phyloP scores from a whole-genome alignment of 2,329 filamentous ascomycete species.

The Hortaea werneckii region DNA sequence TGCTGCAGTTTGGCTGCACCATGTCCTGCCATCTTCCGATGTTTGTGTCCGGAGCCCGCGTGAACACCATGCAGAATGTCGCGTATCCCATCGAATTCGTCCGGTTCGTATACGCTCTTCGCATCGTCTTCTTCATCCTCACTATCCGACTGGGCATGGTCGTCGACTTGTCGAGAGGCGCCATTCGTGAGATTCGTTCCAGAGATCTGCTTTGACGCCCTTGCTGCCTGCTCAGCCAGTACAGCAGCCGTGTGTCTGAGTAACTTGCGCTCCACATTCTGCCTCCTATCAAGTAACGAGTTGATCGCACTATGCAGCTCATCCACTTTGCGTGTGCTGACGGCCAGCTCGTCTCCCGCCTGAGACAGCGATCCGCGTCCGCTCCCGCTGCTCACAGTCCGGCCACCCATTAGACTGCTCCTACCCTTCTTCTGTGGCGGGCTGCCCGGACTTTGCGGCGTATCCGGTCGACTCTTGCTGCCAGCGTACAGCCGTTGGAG shows the following conservation, averaged over 20 bases:
- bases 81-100: constrained; percentile 46
- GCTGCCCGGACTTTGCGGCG: constrained; percentile 36
- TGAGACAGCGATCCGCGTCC: constrained; percentile 30
- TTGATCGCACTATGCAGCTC: constrained; percentile 73
- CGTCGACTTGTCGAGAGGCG: not conserved
- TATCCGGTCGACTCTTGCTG: constrained; percentile 36
- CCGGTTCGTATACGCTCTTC: constrained; percentile 15
- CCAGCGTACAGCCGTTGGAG: constrained; percentile 65
- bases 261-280: constrained; percentile 64
- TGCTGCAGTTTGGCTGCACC: constrained; percentile 14
- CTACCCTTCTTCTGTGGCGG: constrained; percentile 36
- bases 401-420: constrained; percentile 34
- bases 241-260: constrained; percentile 89
- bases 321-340: constrained; percentile 73
- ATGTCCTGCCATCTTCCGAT: constrained; percentile 7
- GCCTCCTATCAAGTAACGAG: constrained; percentile 64
- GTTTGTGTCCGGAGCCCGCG: constrained; percentile 6
- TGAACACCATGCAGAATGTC: constrained; percentile 21
- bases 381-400: constrained; percentile 29
- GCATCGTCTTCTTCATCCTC: constrained; percentile 12
- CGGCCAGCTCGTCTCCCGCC: constrained; percentile 64
- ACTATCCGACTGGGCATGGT: constrained; percentile 2
- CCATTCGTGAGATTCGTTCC: constrained; percentile 2
- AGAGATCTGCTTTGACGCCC: constrained; percentile 6
- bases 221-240: constrained; percentile 60